Evolutionary conservation across 768 basidiomycete genomes (phyloP).

Genomic region (Megacollybia marginata): DNA sequence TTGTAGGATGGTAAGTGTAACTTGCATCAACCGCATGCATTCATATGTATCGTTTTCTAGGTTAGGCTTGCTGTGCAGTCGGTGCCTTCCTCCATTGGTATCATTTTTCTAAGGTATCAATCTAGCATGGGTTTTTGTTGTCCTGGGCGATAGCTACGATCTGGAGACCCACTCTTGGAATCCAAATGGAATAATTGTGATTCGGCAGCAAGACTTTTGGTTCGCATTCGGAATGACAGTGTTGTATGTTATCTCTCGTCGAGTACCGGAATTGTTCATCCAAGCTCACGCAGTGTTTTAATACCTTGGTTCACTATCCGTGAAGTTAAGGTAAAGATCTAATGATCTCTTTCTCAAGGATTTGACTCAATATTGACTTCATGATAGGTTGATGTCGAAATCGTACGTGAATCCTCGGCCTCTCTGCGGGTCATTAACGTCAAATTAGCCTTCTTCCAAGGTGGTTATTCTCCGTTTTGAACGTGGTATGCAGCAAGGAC

Average conservation of each 20-base stretch:
- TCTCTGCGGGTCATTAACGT: background rate
- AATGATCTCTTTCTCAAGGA: background rate
- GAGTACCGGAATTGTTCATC: background rate
- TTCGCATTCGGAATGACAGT: conserved; percentile 63
- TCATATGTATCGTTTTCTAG: conserved; percentile 13
- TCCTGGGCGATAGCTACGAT: conserved; percentile 63
- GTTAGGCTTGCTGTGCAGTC: conserved; percentile 47
- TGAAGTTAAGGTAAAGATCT: conserved; percentile 37
- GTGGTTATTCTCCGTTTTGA: conserved; percentile 74
- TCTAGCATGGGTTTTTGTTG: conserved; percentile 59
- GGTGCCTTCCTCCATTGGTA: conserved; percentile 9
- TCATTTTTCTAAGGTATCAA: background rate
- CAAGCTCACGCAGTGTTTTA: conserved; percentile 37
- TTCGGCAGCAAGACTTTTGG: conserved; percentile 76
- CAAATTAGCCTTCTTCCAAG: conserved; percentile 65
- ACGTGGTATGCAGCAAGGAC: conserved; percentile 82
- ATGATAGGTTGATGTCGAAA: conserved; percentile 54
- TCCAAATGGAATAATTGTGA: conserved; percentile 45
- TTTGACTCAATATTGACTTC: background rate
- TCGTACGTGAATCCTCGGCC: conserved; percentile 36
- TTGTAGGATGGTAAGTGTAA: conserved; percentile 64
- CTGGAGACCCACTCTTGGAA: conserved; percentile 49
- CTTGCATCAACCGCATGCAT: background rate
- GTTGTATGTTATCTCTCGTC: background rate
- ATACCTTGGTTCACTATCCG: conserved; percentile 76